Evolutionary conservation across 164 flowering plant genomes (phyloP), one percentile per base, ranked within the genome.

Genomic region (Cinnamomum micranthum): DNA sequence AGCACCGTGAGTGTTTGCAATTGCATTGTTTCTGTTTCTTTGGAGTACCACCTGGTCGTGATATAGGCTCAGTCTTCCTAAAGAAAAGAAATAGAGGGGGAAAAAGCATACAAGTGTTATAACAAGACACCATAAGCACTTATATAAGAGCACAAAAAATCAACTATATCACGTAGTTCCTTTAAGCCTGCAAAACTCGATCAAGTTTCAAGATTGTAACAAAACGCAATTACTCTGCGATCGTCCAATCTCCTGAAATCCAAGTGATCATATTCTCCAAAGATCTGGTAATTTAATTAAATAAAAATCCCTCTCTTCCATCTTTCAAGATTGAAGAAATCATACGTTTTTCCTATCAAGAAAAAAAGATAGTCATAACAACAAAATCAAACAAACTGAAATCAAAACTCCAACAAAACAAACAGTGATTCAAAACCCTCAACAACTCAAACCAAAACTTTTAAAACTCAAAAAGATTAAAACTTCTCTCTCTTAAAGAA

Each of bases 21-120:
- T 92, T 93, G 77, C 99, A 95, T 77, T 90, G 97, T 73, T 91
- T 95, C 80, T 86, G 88, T 83, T 85, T 92, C 88, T 91, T 93
- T 59, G 98, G 98, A 73, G 97, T 95, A 50, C 90, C 86, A 75
- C 91, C 97, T 70, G 87, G 76, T 31, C 86, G 84, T 68, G 92
- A 73, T 76, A 78, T 86, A 24, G 93, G 90, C 67, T 93, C 99
- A 28, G 87, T 89, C 79, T 92, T 93, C 76, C 99, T 95, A 87
- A 59, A 78, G 25, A 41, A 75, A 41, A 41, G 47, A 41, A 41
- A 41, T 6, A 0, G 9, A 11, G 47, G 47, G 11, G 47, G 0
- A 9, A 41, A 41, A 41, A 1, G 11, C 75, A 76, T 19, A 68
- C 17, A 35, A 65, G 25, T 27, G 47, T 65, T 51, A 72, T 23